Evolutionary conservation across 2,329 filamentous ascomycete species (phyloP).

Genomic region (Pseudogymnoascus sp.): DNA sequence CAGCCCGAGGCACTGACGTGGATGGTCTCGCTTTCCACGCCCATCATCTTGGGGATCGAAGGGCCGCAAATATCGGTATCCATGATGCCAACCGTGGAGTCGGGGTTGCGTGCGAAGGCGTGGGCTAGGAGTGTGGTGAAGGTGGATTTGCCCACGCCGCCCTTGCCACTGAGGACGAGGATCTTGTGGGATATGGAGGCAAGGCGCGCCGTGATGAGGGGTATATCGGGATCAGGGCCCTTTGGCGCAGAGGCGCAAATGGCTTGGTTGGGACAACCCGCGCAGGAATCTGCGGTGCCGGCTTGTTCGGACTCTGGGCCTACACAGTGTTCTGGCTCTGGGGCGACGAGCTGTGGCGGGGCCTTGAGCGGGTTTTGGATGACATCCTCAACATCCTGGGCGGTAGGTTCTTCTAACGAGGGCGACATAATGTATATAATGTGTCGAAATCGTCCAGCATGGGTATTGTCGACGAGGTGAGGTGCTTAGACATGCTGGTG

Average conservation of each 20-base stretch:
- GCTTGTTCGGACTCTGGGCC: slow-evolving; percentile 73
- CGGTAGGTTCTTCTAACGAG: slow-evolving; percentile 61
- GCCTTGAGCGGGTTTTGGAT: slow-evolving; percentile 69
- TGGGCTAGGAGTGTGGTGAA: slow-evolving; percentile 84
- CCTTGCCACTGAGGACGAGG: slow-evolving; percentile 87
- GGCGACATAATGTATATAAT: slow-evolving; percentile 60
- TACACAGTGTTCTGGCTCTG: slow-evolving; percentile 94
- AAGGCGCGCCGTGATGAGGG: slow-evolving; percentile 77
- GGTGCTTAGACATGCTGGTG: neutral
- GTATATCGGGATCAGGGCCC: slow-evolving; percentile 90
- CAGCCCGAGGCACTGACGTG: slow-evolving; percentile 84
- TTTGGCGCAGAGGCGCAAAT: slow-evolving; percentile 94
- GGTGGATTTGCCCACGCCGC: slow-evolving; percentile 92
- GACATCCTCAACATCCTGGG: slow-evolving; percentile 53
- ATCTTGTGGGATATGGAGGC: slow-evolving; percentile 83
- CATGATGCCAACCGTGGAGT: slow-evolving; percentile 84
- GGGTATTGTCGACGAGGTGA: neutral
- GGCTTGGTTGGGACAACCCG: slow-evolving; percentile 88
- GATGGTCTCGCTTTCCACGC: slow-evolving; percentile 86
- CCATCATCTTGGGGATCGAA: slow-evolving; percentile 98
- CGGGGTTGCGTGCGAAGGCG: slow-evolving; percentile 75
- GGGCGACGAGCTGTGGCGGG: slow-evolving; percentile 80
- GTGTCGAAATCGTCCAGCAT: neutral
- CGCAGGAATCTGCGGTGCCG: slow-evolving; percentile 73
- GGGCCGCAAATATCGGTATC: slow-evolving; percentile 97